Evolutionary conservation across 2,329 filamentous ascomycete genomes (phyloP).

Genomic region (Penicillium polonicum): DNA sequence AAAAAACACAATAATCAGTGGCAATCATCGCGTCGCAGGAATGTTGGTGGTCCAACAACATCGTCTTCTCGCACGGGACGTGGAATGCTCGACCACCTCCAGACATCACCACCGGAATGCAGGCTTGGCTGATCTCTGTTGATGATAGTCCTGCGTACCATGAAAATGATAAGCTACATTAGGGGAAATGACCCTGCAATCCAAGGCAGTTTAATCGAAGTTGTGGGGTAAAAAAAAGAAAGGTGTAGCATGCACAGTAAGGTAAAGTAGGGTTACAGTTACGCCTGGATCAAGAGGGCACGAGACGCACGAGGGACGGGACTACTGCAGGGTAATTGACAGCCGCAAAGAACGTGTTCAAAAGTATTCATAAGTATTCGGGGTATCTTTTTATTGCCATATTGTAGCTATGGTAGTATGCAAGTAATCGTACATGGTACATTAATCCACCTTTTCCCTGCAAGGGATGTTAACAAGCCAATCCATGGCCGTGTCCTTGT

Average conservation of each 20-base stretch:
- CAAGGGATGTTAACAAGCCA: constrained; percentile 35
- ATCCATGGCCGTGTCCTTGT: constrained; percentile 29
- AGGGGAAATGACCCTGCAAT: constrained; percentile 16
- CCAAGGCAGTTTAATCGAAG: constrained; percentile 8
- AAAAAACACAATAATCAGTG: constrained; percentile 28
- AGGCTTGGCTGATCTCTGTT: constrained; percentile 20
- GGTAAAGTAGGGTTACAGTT: constrained; percentile 23
- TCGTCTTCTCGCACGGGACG: constrained; percentile 17
- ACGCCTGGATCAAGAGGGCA: constrained; percentile 29
- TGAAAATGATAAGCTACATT: constrained; percentile 23
- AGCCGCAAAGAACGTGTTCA: constrained; percentile 39
- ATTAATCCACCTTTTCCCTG: constrained; percentile 26
- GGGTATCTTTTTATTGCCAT: constrained; percentile 27
- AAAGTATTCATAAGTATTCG: constrained; percentile 15
- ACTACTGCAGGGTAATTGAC: constrained; percentile 30
- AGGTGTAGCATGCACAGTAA: constrained; percentile 13
- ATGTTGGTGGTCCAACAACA: constrained; percentile 33
- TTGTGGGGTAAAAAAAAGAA: constrained; percentile 15
- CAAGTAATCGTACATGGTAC: constrained; percentile 30
- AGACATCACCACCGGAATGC: constrained; percentile 35
- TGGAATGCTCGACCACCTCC: constrained; percentile 36
- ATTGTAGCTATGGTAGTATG: constrained; percentile 22
- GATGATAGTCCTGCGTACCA: constrained; percentile 6
- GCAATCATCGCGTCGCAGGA: constrained; percentile 33
- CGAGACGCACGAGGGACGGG: constrained; percentile 25